phyloP scores from a whole-genome alignment of 306 rosid species.

The Cucumis melo region DNA sequence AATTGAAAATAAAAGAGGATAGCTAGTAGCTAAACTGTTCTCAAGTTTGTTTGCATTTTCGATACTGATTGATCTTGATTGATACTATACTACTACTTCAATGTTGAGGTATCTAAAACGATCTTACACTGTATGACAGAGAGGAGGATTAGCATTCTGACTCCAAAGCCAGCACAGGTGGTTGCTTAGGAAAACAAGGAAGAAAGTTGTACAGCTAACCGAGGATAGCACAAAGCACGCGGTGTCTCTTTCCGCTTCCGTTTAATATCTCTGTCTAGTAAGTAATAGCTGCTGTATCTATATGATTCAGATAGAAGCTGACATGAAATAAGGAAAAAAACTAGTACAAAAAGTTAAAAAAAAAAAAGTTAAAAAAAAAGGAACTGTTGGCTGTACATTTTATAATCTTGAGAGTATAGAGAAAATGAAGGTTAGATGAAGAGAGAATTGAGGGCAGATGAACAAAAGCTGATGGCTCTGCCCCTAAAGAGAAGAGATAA shows the following conservation, averaged over 20 bases:
- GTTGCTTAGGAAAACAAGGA: conserved; percentile 24
- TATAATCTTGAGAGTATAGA: conserved; percentile 31
- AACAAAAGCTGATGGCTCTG: conserved; percentile 9
- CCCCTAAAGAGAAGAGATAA: conserved; percentile 24
- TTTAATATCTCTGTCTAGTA: conserved; percentile 16
- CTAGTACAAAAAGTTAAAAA: neutral
- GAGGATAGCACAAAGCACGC: conserved; percentile 28
- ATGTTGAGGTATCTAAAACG: conserved; percentile 7
- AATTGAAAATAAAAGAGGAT: neutral
- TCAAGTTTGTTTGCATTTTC: neutral
- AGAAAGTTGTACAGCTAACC: conserved; percentile 42
- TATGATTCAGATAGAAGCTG: conserved; percentile 23
- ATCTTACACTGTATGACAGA: conserved; percentile 22
- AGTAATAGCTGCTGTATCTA: conserved; percentile 18
- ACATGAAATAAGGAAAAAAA: conserved; percentile 22
- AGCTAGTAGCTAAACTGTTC: neutral
- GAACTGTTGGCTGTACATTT: conserved; percentile 42
- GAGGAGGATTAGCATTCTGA: conserved; percentile 47
- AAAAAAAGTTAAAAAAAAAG: neutral
- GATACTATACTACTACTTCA: neutral
- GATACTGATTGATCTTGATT: neutral
- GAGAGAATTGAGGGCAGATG: conserved; percentile 21
- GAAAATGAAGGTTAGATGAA: conserved; percentile 30
- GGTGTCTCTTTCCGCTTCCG: conserved; percentile 17
- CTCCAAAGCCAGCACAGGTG: conserved; percentile 23